Conservation (phyloP, 1,284 basidiomycete species). For the Acaromyces ingoldii region DNA sequence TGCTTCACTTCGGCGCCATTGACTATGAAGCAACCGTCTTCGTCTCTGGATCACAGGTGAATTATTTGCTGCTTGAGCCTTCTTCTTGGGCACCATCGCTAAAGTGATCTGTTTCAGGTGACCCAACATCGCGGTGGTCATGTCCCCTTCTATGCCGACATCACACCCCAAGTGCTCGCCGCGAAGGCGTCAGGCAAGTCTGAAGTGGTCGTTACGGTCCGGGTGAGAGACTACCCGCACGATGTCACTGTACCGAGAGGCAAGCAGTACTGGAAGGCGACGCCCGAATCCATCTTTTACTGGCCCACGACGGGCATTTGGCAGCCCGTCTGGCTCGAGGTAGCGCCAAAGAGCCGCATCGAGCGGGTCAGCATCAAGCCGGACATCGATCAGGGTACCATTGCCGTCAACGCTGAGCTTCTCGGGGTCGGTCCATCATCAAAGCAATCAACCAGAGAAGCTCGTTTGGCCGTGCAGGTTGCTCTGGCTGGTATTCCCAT, state of each 20-base stretch:
- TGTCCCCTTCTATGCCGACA: constrained; percentile 20
- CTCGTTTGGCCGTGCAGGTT: neutral
- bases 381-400: constrained; percentile 26
- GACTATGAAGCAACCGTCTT: constrained; percentile 28
- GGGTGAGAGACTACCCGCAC: constrained; percentile 16
- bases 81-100: constrained; percentile 15
- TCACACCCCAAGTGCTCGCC: constrained; percentile 7
- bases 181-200: no score
- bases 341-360: constrained; percentile 14
- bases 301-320: constrained; percentile 30
- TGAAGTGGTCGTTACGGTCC: constrained; percentile 12
- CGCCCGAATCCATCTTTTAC: constrained; percentile 32
- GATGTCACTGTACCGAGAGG: constrained; percentile 27
- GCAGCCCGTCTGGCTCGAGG: constrained; percentile 26
- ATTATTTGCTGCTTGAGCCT: constrained; percentile 10
- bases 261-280: constrained; percentile 33
- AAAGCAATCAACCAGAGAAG: neutral
- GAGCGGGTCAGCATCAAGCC: constrained; percentile 9
- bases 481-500: constrained; percentile 3
- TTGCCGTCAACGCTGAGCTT: constrained; percentile 18
- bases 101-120: neutral
- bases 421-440: neutral
- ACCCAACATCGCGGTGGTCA: constrained; percentile 13
- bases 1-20: constrained; percentile 29
- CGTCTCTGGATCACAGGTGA: constrained; percentile 16